phyloP scores from a whole-genome alignment of 176 grass and related monocot species.

The Carex myosuroides region DNA sequence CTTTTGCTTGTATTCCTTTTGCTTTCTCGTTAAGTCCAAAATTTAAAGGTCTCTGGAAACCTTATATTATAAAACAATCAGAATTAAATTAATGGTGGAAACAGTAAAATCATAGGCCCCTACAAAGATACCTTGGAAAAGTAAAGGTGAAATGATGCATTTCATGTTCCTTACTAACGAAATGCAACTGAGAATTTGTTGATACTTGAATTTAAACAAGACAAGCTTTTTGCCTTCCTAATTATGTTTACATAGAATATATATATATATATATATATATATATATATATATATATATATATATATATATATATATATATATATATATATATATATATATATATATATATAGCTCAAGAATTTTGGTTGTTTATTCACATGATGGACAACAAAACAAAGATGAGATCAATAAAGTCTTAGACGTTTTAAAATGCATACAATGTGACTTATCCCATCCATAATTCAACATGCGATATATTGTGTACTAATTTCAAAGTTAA shows the following conservation, averaged over 20 bases:
- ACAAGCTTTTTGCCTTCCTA: neutral
- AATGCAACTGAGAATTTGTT: neutral
- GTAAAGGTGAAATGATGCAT: neutral
- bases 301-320: too few relatives aligned
- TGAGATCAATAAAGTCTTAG: neutral
- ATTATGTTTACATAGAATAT: neutral
- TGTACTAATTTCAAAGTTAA: neutral
- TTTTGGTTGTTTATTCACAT: neutral
- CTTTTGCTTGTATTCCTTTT: constrained; percentile 2
- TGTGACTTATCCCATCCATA: neutral
- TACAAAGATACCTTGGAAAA: neutral
- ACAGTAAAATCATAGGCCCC: neutral
- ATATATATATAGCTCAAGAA: neutral
- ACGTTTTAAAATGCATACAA: neutral
- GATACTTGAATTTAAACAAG: neutral
- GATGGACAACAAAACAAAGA: neutral
- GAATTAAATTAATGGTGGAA: neutral
- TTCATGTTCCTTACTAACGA: neutral
- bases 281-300: too few relatives aligned
- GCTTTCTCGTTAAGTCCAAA: neutral
- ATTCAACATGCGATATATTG: neutral
- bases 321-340: too few relatives aligned
- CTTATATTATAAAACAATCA: neutral
- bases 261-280: too few relatives aligned
- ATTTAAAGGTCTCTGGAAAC: neutral